Conservation (phyloP, 768 basidiomycete genomes). For the Mycena maculata region DNA sequence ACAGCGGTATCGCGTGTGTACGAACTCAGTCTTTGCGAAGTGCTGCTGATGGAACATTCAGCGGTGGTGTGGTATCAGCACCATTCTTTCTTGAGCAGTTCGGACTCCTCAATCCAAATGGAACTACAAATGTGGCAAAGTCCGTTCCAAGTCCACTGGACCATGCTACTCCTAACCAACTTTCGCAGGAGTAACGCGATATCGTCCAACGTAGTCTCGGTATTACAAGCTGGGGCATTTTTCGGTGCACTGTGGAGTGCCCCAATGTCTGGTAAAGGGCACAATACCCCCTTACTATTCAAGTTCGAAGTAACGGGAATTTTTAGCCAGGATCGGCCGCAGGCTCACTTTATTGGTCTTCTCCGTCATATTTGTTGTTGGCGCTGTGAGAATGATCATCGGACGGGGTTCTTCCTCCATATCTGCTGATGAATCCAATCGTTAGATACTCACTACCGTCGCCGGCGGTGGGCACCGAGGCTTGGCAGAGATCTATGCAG, state of each 20-base stretch:
- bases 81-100: conserved; percentile 72
- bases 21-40: not conserved
- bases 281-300: not conserved
- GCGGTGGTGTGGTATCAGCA: conserved; percentile 78
- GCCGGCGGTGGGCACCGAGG: conserved; percentile 65
- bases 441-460: conserved; percentile 76
- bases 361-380: conserved; percentile 72
- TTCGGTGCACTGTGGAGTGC: conserved; percentile 85
- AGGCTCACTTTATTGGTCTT: conserved; percentile 71
- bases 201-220: conserved; percentile 88
- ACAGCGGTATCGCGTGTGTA: conserved; percentile 51
- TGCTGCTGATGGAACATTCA: conserved; percentile 37
- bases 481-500: conserved; percentile 79
- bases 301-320: not conserved
- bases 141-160: not conserved
- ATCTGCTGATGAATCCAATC: not conserved
- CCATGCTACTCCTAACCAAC: not conserved
- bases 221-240: conserved; percentile 89
- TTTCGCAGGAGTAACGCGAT: conserved; percentile 56
- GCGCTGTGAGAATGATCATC: conserved; percentile 66
- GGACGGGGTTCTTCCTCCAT: too few relatives aligned
- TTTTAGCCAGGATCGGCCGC: conserved; percentile 72
- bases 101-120: conserved; percentile 61
- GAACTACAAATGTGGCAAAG: conserved; percentile 49
- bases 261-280: conserved; percentile 69